Evolutionary conservation across 2,329 filamentous ascomycete species (phyloP), one percentile per base, ranked within the genome.

Genomic region (Aspergillus sp.): DNA sequence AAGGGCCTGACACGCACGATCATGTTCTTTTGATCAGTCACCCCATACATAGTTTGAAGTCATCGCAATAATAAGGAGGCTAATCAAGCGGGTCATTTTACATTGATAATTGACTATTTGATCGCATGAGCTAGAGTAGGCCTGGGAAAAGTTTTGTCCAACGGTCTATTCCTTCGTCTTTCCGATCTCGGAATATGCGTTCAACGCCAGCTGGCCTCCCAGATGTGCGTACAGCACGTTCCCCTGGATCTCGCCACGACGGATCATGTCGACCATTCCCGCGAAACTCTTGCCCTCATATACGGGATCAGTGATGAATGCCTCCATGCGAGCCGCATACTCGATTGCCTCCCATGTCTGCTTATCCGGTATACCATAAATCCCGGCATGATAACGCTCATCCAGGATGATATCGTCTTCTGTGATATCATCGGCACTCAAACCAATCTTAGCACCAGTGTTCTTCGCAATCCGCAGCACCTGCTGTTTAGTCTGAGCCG

Each of bases 241-340:
- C n/a, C 79, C 74, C 4, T 66, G 63, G 45, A 88, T 81, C 60
- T 83, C 78, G 0, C 77, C 82, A 40, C 75, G 78, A 50, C 69
- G 75, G 12, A 86, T 78, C 69, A 87, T 67, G 59, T 83, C 82
- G 52, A 87, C 78, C 82, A 88, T 76, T 0, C 84, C 85, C 4
- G 83, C 83, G 61, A 88, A 67, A 53, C 80, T 85, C 76, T 88
- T 88, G 1, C 85, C 85, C 66, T 87, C 84, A 56, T 88, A 88
- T 1, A 88, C 85, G 0, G 84, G 85, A 58, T 88, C 85, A 0
- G 83, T 88, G 49, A 88, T 85, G 54, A 88, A 82, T 0, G 78
- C 85, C 68, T 88, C 85, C 1, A 79, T 86, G 46, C 70, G 63
- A 0, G 85, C 85, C 5, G 80, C 82, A 57, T 85, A 82, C 61